A percentile compares a stretch with the other conserved stretches of the same genome.
Evolutionary conservation across 345 rosid species (phyloP).

Genomic region (Sapria himalayana): DNA sequence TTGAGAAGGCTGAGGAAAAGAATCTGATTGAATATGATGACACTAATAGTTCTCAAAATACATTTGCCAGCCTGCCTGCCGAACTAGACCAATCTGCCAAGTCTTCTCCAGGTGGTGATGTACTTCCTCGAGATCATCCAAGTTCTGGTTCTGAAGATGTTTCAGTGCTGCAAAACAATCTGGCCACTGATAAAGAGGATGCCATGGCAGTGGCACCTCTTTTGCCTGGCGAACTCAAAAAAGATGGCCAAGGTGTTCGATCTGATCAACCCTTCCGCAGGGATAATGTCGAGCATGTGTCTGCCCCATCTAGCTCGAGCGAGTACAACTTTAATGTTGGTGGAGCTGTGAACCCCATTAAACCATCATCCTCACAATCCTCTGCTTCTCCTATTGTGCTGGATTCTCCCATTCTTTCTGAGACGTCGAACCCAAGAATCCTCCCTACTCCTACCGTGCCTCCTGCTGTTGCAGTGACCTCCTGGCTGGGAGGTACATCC

Average conservation of each 20-base stretch:
- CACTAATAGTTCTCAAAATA: constrained; percentile 50
- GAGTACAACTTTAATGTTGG: constrained; percentile 22
- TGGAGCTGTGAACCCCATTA: constrained; percentile 18
- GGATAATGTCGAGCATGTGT: constrained; percentile 26
- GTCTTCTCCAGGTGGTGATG: constrained; percentile 70
- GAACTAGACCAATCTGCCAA: constrained; percentile 66
- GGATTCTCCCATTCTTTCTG: constrained; percentile 70
- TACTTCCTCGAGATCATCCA: constrained; percentile 73
- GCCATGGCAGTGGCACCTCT: constrained; percentile 15
- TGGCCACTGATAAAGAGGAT: constrained; percentile 28
- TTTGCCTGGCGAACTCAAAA: too few relatives aligned
- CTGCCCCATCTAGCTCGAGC: constrained; percentile 33
- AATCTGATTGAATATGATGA: constrained; percentile 63
- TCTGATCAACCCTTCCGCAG: constrained; percentile 23
- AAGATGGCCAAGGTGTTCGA: constrained; percentile 26
- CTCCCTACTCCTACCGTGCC: constrained; percentile 36
- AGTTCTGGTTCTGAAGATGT: constrained; percentile 77
- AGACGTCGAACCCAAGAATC: constrained; percentile 44
- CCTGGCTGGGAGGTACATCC: constrained; percentile 56
- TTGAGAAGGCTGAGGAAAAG: constrained; percentile 60
- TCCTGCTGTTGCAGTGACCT: constrained; percentile 60
- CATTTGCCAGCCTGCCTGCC: constrained; percentile 65
- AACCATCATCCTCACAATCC: constrained; percentile 42
- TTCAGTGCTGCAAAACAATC: constrained; percentile 19
- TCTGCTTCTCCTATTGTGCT: constrained; percentile 30